Percentiles rank a stretch among this genome's conserved stretches.
Evolutionary conservation across 768 basidiomycete genomes (phyloP).

Genomic region (Xerocomellus intermedius): DNA sequence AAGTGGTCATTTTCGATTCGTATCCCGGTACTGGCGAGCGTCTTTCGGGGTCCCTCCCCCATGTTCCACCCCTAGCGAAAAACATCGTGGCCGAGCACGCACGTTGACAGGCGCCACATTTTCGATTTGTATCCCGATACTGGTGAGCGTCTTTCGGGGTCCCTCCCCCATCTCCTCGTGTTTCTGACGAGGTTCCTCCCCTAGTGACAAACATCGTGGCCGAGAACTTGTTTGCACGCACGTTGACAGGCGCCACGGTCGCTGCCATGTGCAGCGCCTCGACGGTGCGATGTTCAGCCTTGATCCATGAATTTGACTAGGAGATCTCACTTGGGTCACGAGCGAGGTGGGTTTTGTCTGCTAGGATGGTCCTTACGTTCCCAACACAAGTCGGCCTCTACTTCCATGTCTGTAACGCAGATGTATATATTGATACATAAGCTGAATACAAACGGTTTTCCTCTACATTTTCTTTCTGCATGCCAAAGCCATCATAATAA

Average conservation of each 20-base stretch:
- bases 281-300: slow-evolving; percentile 34
- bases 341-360: slow-evolving; percentile 52
- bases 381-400: slow-evolving; percentile 34
- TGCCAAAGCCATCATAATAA: background rate
- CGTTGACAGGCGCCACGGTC: slow-evolving; percentile 43
- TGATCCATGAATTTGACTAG: background rate
- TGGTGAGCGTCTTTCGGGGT: background rate
- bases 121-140: slow-evolving; percentile 50
- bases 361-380: slow-evolving; percentile 46
- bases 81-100: slow-evolving; percentile 49
- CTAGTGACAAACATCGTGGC: slow-evolving; percentile 45
- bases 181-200: background rate
- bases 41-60: background rate
- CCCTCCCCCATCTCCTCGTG: too few relatives aligned
- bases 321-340: slow-evolving; percentile 32
- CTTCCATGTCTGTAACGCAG: slow-evolving; percentile 18
- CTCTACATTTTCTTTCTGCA: slow-evolving; percentile 17
- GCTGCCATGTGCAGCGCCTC: slow-evolving; percentile 55
- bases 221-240: slow-evolving; percentile 46
- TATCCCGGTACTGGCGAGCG: slow-evolving; percentile 34
- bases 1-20: slow-evolving; percentile 58
- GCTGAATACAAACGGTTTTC: slow-evolving; percentile 29
- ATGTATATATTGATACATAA: slow-evolving; percentile 25
- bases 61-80: slow-evolving; percentile 18
- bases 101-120: slow-evolving; percentile 49